Base-by-base conservation (phyloP, 768 basidiomycete species). In the Goffeauzyma gilvescens region DNA sequence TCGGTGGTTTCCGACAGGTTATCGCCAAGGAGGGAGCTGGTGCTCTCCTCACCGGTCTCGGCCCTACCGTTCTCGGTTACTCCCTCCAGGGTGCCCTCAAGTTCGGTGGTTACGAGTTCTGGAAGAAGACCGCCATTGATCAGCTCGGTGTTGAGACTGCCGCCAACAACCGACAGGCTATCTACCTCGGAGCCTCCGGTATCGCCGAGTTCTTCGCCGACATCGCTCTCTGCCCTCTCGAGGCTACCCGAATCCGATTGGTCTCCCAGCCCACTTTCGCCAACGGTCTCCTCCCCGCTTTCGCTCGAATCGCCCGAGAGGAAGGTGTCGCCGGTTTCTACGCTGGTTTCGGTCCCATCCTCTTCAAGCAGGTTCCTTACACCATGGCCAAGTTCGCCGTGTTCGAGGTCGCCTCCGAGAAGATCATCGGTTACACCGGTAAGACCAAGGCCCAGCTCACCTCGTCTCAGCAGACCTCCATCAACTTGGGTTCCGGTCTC, bases 381-480 rank as follows among this genome's bases (percentile, higher is more conserved):
- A 93, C 87, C 58, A 89, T 93, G 86, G 86, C 86, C 71, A 93
- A 93, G 69, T 93, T 93, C 75, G 84, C 75, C 75, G 85, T 83
- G 74, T 82, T 80, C 62, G 71, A 76, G 58, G 63, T 81, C 54
- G 87, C 89, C 71, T 84, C 84, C 67, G 83, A 79, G 51, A 75
- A 81, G 60, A 80, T 85, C 65, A 79, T 87, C 68, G 72, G 78
- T 9, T 69, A 73, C 12, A 83, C 84, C 65, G 65, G 73, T 68
- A 78, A 85, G 70, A 64, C 72, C 50, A 87, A 66, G 55, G 51
- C 78, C 34, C 82, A 89, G 62, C 82, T 95, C 48, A 52, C 60
- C 22, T 55, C 57, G 34, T 53, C 55, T 38, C 57, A 60, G 46
- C 38, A 49, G 41, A 62, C 61, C 55, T 77, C 79, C 50, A 67